Evolutionary conservation across 164 flowering plant genomes (phyloP), one percentile per base, ranked within the genome.

Genomic region (Nymphaea colorata): DNA sequence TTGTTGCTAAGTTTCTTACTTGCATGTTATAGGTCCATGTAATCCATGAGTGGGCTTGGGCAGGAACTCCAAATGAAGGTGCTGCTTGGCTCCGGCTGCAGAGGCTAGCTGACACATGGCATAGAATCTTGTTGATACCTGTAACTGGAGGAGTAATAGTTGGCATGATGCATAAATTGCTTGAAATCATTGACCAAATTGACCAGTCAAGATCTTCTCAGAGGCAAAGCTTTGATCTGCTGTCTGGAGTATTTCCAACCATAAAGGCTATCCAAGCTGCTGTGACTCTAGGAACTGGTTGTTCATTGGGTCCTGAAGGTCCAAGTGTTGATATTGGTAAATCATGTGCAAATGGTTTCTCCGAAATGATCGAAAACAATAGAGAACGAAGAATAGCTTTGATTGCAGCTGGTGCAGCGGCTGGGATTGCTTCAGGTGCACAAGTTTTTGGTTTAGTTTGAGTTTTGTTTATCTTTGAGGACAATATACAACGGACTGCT

Each of bases 321-420:
- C 99, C 99, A 60, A 92, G 96, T 77, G 99, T 95, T 4, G 99
- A 95, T 72, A 95, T 95, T 76, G 99, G 99, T 55, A 95, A 88
- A 79, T 92, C 99, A 45, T 95, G 98, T 79, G 99, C 99, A 66
- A 68, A 88, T 72, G 99, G 97, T 18, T 90, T 83, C 77, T 85
- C 90, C 3, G 68, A 83, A 68, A 85, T 89, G 90, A 92, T 92
- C 94, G 99, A 90, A 74, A 92, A 85, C 80, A 95, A 95, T 75
- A 84, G 88, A 72, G 99, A 95, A 82, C 86, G 97, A 76, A 85
- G 75, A 78, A 95, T 91, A 77, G 97, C 99, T 71, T 93, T 95
- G 69, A 80, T 90, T 76, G 99, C 99, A 14, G 97, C 99, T 71
- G 99, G 99, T 71, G 90, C 99, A 61, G 99, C 99, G 67, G 94